Evolutionary conservation across 805 yeast species (phyloP).

Genomic region (Nakazawaea laoshanensis): DNA sequence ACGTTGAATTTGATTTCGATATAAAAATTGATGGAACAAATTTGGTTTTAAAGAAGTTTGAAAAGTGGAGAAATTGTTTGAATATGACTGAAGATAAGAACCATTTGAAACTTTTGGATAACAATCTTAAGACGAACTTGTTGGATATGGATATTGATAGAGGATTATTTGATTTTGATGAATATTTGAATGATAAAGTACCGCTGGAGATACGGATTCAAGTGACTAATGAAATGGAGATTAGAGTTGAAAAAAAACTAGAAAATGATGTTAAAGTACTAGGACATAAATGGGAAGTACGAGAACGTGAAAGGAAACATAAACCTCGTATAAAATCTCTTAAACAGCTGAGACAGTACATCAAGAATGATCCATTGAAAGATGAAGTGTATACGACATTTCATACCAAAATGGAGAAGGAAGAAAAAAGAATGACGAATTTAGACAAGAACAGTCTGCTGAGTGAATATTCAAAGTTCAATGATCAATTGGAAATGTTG

Average conservation of each 20-base stretch:
- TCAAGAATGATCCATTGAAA: slow-evolving; percentile 32
- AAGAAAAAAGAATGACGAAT: slow-evolving; percentile 51
- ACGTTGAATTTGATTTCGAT: neutral
- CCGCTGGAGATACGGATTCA: slow-evolving; percentile 15
- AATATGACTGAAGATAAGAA: neutral
- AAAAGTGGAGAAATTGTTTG: neutral
- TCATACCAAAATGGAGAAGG: slow-evolving; percentile 55
- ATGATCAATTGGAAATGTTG: slow-evolving; percentile 33
- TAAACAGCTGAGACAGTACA: neutral
- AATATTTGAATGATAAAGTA: slow-evolving; percentile 15
- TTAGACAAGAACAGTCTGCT: slow-evolving; percentile 45
- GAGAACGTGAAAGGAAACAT: too few relatives aligned
- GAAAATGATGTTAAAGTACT: too few relatives aligned
- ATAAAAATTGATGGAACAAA: too few relatives aligned
- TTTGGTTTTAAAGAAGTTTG: too few relatives aligned
- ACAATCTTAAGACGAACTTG: slow-evolving; percentile 2
- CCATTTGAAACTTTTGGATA: slow-evolving; percentile 6
- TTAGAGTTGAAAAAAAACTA: too few relatives aligned
- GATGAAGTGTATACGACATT: slow-evolving; percentile 34
- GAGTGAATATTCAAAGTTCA: slow-evolving; percentile 48
- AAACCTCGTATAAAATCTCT: too few relatives aligned
- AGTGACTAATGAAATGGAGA: too few relatives aligned
- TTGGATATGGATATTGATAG: slow-evolving; percentile 5
- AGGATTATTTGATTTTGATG: slow-evolving; percentile 28
- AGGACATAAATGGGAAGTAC: too few relatives aligned